These are phyloP conservation scores for Taxillus chinensis DNA, from an alignment of 164 flowering plant genomes.

Conservation along the genomic window DNA sequence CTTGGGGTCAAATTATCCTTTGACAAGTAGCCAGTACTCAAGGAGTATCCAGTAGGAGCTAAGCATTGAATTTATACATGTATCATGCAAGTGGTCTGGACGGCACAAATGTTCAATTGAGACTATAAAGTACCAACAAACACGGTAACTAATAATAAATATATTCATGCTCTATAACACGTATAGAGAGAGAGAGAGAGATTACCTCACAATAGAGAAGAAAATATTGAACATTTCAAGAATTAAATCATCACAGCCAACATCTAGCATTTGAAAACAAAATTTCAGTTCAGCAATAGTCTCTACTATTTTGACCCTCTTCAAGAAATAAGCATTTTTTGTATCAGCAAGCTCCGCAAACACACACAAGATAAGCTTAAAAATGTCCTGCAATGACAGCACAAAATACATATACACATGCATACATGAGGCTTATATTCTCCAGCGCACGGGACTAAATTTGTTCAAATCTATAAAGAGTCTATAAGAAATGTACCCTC, in stretches of 20 bases:
- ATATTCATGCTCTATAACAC: too few relatives aligned
- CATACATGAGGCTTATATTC: not conserved
- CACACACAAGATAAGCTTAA: conserved; percentile 46
- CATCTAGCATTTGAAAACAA: conserved; percentile 72
- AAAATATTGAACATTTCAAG: conserved; percentile 70
- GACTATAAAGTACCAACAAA: not conserved
- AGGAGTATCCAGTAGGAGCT: too few relatives aligned
- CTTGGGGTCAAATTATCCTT: too few relatives aligned
- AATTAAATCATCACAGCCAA: conserved; percentile 61
- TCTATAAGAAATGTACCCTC: conserved; percentile 29
- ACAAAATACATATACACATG: not conserved
- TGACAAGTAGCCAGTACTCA: too few relatives aligned
- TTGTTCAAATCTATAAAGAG: not conserved
- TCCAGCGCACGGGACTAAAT: not conserved
- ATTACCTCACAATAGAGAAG: conserved; percentile 67
- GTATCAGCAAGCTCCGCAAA: conserved; percentile 66
- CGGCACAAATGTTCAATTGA: not conserved
- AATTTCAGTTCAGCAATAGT: conserved; percentile 64
- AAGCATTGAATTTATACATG: too few relatives aligned
- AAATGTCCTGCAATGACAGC: conserved; percentile 52
- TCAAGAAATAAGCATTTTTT: conserved; percentile 58
- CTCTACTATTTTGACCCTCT: conserved; percentile 69
- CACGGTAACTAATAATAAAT: too few relatives aligned
- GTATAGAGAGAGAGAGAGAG: conserved; percentile 2
- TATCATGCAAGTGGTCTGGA: not conserved